Evolutionary conservation across 768 basidiomycete genomes (phyloP), one percentile per base, ranked within the genome.

Genomic region (Kwoniella dendrophila): DNA sequence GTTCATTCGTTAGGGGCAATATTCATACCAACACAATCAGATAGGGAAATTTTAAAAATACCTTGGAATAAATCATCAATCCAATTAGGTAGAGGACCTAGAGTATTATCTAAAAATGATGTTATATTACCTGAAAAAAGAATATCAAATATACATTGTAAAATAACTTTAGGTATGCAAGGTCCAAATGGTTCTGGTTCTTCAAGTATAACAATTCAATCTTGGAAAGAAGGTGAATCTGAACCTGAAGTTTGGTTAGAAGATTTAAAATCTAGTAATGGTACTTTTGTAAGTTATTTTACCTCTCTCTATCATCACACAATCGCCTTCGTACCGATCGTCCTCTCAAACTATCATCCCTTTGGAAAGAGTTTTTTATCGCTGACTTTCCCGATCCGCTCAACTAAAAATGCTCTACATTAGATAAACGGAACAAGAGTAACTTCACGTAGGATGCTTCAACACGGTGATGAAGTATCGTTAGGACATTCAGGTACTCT

Each of bases 381-480:
- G n/a, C n/a, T n/a, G n/a, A n/a, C n/a, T n/a, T n/a, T n/a, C n/a
- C n/a, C n/a, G n/a, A n/a, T n/a, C n/a, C n/a, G n/a, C n/a, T n/a
- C n/a, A n/a, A n/a, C n/a, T n/a, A n/a, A n/a, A n/a, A n/a, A n/a
- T n/a, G n/a, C n/a, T n/a, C n/a, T 18, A 20, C 0, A 5, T 1
- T 67, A 90, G 89, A 85, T 90, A 70, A 90, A 89, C 68, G 85
- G 85, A 30, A 78, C 78, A 40, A 85, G 85, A 76, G 83, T 94
- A 56, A 86, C 85, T 36, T 78, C 81, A 10, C 81, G 83, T 56
- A 80, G 83, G 36, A 80, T 90, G 44, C 80, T 94, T 50, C 83
- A 82, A 12, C 86, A 90, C 63, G 92, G 93, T 6, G 90, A 90
- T 73, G 91, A 93, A 78, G 84, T 98, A 69, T 87, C 89, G 7